A percentile compares a stretch with the other conserved stretches of the same genome.
Evolutionary conservation across 345 rosid species (phyloP).

Genomic region (Dipteronia sinensis): DNA sequence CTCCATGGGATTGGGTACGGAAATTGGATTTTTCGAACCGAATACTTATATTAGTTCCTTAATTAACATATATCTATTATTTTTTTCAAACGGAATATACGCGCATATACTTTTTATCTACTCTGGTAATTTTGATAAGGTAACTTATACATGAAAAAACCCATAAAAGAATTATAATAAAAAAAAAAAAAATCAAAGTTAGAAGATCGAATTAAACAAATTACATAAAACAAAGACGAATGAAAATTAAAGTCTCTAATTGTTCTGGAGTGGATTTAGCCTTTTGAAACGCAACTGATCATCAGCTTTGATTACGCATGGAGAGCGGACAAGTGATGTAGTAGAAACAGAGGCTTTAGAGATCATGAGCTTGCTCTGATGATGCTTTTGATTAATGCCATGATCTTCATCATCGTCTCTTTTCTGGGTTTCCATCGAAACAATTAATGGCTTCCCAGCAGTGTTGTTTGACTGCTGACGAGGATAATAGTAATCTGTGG

Average conservation of each 20-base stretch:
- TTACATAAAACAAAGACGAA: background rate
- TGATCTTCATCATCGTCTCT: background rate
- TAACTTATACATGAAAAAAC: no score
- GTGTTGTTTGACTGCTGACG: constrained; percentile 6
- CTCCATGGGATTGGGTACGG: no score
- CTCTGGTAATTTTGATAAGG: no score
- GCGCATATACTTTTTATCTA: no score
- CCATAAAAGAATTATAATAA: no score
- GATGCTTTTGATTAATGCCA: background rate
- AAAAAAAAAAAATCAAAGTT: no score
- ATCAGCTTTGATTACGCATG: background rate
- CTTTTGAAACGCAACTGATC: background rate
- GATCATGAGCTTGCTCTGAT: background rate
- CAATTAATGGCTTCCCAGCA: background rate
- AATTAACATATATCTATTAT: no score
- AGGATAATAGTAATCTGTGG: constrained; percentile 31
- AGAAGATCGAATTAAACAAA: no score
- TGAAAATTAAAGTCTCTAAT: no score
- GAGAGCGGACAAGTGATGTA: background rate
- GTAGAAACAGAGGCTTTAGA: background rate
- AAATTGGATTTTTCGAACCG: no score
- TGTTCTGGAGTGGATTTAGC: background rate
- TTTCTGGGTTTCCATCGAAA: background rate
- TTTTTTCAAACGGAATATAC: no score
- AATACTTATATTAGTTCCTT: no score